Conservation (phyloP, 2,329 filamentous ascomycete genomes). For the Paecilomyces fulvus region DNA sequence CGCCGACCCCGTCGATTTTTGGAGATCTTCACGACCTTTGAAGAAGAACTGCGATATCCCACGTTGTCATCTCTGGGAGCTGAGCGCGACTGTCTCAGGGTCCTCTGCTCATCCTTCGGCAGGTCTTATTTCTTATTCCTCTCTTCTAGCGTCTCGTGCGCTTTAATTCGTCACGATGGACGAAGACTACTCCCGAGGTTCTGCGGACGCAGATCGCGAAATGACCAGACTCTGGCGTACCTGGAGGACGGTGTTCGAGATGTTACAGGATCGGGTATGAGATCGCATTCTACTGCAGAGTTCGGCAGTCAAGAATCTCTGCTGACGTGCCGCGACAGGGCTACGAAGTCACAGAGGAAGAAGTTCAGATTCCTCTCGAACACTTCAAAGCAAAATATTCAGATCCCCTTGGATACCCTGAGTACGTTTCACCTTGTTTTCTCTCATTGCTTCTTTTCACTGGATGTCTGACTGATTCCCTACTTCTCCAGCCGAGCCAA, state of each 20-base stretch:
- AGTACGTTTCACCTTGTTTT: constrained; percentile 47
- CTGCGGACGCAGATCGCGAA: constrained; percentile 32
- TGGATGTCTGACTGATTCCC: neutral
- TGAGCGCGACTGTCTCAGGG: neutral
- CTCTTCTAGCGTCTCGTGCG: constrained; percentile 5
- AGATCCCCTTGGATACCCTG: constrained; percentile 62
- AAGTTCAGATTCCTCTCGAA: constrained; percentile 78
- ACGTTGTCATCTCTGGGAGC: neutral
- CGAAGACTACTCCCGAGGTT: constrained; percentile 26
- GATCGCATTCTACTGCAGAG: neutral
- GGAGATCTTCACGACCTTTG: constrained; percentile 11
- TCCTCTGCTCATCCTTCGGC: constrained; percentile 3
- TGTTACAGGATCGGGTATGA: constrained; percentile 81
- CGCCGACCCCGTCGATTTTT: constrained; percentile 18
- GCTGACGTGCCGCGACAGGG: constrained; percentile 50
- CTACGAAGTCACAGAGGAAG: constrained; percentile 83
- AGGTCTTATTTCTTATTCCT: constrained; percentile 4
- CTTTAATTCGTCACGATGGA: constrained; percentile 24
- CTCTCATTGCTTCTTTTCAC: constrained; percentile 5
- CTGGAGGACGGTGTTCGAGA: constrained; percentile 88
- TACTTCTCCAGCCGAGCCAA: constrained; percentile 56
- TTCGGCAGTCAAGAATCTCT: neutral
- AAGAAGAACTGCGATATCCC: neutral
- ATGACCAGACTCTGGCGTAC: constrained; percentile 78
- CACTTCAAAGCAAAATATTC: constrained; percentile 67